phyloP scores from a whole-genome alignment of 208 protist species.

The Leishmania gerbilli region DNA sequence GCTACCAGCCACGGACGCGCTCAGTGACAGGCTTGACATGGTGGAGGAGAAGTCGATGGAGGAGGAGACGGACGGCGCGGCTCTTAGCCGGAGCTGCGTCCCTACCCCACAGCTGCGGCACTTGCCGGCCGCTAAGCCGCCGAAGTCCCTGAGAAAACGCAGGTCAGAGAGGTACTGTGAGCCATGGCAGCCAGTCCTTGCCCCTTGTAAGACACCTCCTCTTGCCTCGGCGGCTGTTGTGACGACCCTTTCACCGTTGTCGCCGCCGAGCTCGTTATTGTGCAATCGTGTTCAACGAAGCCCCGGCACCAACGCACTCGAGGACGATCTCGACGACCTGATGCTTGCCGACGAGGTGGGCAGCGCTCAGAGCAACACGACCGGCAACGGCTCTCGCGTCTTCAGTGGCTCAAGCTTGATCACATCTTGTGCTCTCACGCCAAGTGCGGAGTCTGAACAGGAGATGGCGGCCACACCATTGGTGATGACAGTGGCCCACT shows the following conservation, averaged over 20 bases:
- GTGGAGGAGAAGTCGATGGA: neutral
- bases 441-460: slow-evolving; percentile 3
- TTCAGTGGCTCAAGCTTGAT: slow-evolving; percentile 15
- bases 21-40: slow-evolving; percentile 3
- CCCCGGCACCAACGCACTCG: neutral
- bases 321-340: slow-evolving; percentile 24
- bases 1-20: neutral
- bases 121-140: neutral
- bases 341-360: slow-evolving; percentile 15
- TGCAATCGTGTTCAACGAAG: neutral
- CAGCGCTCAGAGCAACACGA: slow-evolving; percentile 6
- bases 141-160: neutral
- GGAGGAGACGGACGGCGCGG: neutral
- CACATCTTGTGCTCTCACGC: slow-evolving; percentile 9
- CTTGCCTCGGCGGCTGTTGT: neutral
- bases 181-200: slow-evolving; percentile 34
- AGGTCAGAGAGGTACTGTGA: slow-evolving; percentile 28
- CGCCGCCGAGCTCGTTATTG: neutral
- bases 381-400: slow-evolving; percentile 8
- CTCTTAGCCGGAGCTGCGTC: slow-evolving; percentile 8
- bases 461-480: slow-evolving; percentile 7
- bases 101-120: slow-evolving; percentile 1
- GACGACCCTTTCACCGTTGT: neutral
- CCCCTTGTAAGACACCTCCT: neutral
- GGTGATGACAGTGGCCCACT: neutral